Base-by-base conservation (phyloP, 1,139 yeast species). In the Hemisphaericaspora xylofermentans region DNA sequence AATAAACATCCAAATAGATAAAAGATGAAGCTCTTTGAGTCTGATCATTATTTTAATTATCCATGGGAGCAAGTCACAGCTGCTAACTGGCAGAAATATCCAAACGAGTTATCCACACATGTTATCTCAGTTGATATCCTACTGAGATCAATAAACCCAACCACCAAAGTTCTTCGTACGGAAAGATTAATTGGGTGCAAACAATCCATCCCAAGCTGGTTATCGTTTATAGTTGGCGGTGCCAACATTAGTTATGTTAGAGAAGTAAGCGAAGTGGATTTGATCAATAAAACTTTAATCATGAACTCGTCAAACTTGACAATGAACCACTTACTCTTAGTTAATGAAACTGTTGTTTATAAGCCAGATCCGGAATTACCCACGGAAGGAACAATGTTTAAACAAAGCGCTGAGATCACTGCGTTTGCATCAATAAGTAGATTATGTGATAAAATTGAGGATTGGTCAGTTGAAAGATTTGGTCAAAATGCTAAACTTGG, bases 51-150 rank as follows among this genome's bases (percentile, higher is more conserved):
- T 28, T 91, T 88, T 62, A 69, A 79, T 46, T 91, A 91, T 56
- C 79, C 95, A 0, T 91, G 98, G 97, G 95, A 86, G 31, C 89
- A 88, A 56, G 96, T 93, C 15, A 86, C 96, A 1, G 91, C 95
- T 0, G 98, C 98, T 44, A 91, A 93, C 63, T 93, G 98, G 98
- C 82, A 80, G 50, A 93, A 93, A 57, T 93, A 93, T 64, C 98
- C 98, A 13, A 93, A 93, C 51, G 95, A 89, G 56, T 73, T 84
- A 47, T 84, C 96, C 6, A 78, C 95, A 0, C 98, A 93, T 64
- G 98, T 93, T n/a, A 84, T 88, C 14, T 94, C 95, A 1, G 98
- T 93, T 6, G 98, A 93, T 61, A 88, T 88, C 2, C 66, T 93
- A 37, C 69, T 84, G 45, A 73, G 98, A 45, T 87, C 83, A 50